These are phyloP conservation scores for Haematococcus sp. DNA, from an alignment of 139 green algal genomes.

Conservation along the genomic window DNA sequence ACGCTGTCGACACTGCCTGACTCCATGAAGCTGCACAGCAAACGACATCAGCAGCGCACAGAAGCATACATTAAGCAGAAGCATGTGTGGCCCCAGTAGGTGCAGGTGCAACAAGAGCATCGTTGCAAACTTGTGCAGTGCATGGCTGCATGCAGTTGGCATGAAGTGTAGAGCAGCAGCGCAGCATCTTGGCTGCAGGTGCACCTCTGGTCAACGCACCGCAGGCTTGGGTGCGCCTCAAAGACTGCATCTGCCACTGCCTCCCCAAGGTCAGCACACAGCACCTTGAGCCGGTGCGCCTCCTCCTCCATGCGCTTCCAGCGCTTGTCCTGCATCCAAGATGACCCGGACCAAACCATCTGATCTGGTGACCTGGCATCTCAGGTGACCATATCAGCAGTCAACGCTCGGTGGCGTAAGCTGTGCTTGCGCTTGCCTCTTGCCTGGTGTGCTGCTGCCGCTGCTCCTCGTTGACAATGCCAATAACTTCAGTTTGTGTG, in stretches of 20 bases:
- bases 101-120: slow-evolving; percentile 1
- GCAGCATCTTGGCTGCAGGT: too few relatives aligned
- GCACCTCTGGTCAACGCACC: not conserved
- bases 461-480: too few relatives aligned
- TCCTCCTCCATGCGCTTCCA: slow-evolving; percentile 9
- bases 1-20: not conserved
- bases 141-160: too few relatives aligned
- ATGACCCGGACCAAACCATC: not conserved
- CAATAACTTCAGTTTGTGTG: too few relatives aligned
- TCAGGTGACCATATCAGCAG: too few relatives aligned
- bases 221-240: slow-evolving; percentile 36
- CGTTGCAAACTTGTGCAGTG: too few relatives aligned
- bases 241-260: slow-evolving; percentile 20
- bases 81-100: not conserved
- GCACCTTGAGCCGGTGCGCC: slow-evolving; percentile 11
- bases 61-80: too few relatives aligned
- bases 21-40: slow-evolving; percentile 20
- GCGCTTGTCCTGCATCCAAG: slow-evolving; percentile 16
- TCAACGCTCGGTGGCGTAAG: too few relatives aligned
- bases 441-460: too few relatives aligned
- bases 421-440: too few relatives aligned
- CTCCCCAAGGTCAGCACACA: slow-evolving; percentile 45
- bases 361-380: too few relatives aligned
- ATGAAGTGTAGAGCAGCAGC: too few relatives aligned
- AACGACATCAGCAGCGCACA: not conserved